Conservation (phyloP, 1,139 yeast genomes). For the Pichia sp. region DNA sequence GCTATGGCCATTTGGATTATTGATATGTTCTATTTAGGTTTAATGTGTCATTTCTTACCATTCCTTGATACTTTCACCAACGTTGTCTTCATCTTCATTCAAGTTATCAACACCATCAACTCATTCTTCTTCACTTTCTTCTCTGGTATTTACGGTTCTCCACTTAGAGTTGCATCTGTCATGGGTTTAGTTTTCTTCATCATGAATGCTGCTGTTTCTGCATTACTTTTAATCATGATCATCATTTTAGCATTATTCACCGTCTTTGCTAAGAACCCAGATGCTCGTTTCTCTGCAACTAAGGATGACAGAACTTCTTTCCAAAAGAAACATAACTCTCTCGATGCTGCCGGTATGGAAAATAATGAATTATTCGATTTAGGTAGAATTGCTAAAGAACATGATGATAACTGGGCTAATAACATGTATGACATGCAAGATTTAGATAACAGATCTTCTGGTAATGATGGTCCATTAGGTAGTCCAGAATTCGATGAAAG, state of each 20-base stretch:
- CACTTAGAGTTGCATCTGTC: slow-evolving; percentile 63
- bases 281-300: slow-evolving; percentile 79
- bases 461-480: slow-evolving; percentile 12
- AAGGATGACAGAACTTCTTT: slow-evolving; percentile 82
- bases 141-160: slow-evolving; percentile 69
- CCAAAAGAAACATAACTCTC: slow-evolving; percentile 48
- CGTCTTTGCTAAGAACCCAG: slow-evolving; percentile 71
- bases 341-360: slow-evolving; percentile 20
- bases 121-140: slow-evolving; percentile 74
- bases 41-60: slow-evolving; percentile 58
- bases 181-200: slow-evolving; percentile 83
- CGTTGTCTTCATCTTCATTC: slow-evolving; percentile 59
- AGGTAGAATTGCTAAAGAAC: slow-evolving; percentile 72
- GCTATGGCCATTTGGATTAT: slow-evolving; percentile 61
- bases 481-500: slow-evolving; percentile 2
- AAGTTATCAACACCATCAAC: slow-evolving; percentile 63
- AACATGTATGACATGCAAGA: slow-evolving; percentile 56
- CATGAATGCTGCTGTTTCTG: slow-evolving; percentile 73
- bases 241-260: slow-evolving; percentile 57
- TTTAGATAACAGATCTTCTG: slow-evolving; percentile 21
- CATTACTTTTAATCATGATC: slow-evolving; percentile 59
- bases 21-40: slow-evolving; percentile 61
- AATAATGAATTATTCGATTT: slow-evolving; percentile 63
- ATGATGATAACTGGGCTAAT: slow-evolving; percentile 65
- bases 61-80: slow-evolving; percentile 74